Conservation (phyloP, 352 stramenopile genomes). For the Phytopythium montanum region DNA sequence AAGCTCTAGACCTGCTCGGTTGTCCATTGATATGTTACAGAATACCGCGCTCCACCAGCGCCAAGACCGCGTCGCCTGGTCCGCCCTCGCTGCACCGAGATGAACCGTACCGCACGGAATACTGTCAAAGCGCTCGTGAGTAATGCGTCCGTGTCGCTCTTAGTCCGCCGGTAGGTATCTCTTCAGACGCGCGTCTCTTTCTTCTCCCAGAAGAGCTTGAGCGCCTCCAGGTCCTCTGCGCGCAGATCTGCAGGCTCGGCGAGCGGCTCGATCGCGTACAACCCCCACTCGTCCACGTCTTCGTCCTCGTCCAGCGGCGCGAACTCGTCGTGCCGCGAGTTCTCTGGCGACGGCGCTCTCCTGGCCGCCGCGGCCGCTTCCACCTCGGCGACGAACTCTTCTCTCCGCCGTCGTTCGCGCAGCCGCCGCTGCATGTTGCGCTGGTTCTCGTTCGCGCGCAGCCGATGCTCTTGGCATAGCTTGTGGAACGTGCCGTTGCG, state of each 20-base stretch:
- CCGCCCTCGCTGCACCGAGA: no score
- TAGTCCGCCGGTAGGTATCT: not conserved
- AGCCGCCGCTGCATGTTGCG: constrained; percentile 37
- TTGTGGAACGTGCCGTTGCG: constrained; percentile 44
- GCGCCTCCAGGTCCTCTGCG: constrained; percentile 26
- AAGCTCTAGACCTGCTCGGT: no score
- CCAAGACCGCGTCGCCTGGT: no score
- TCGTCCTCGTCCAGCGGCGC: constrained; percentile 24
- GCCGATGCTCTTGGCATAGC: constrained; percentile 47
- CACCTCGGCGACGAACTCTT: not conserved
- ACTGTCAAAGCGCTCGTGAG: not conserved
- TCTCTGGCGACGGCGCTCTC: not conserved
- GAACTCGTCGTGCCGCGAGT: constrained; percentile 13
- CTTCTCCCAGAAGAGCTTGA: constrained; percentile 11
- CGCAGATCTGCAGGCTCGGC: constrained; percentile 18
- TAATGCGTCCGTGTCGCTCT: not conserved
- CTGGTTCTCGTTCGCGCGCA: constrained; percentile 55
- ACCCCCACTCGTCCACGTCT: constrained; percentile 27
- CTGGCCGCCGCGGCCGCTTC: not conserved
- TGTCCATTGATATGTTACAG: no score
- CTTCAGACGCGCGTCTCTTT: constrained; percentile 1
- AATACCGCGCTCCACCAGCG: no score
- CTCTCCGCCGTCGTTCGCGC: constrained; percentile 13
- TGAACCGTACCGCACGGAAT: no score
- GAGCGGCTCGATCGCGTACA: constrained; percentile 23